Evolutionary conservation across 495 filamentous ascomycete species (phyloP).

Genomic region (Penicillium pulvis): DNA sequence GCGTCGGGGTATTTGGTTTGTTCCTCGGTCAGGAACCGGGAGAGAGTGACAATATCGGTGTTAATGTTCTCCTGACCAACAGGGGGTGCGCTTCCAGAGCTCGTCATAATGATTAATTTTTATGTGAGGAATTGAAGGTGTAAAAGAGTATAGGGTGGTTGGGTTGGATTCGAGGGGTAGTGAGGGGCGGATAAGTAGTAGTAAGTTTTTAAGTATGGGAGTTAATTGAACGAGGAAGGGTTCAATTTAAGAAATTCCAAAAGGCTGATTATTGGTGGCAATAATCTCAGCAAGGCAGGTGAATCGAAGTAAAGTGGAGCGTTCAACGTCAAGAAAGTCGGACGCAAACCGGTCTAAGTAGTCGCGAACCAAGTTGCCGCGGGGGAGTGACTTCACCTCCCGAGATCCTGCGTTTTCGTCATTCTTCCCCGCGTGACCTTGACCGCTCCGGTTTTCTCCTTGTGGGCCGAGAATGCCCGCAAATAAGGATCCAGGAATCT

Average conservation of each 20-base stretch:
- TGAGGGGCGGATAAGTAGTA: neutral
- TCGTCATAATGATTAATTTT: slow-evolving; percentile 34
- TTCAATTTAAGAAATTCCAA: neutral
- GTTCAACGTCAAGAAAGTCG: slow-evolving; percentile 16
- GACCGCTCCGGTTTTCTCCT: slow-evolving; percentile 25
- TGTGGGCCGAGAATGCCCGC: slow-evolving; percentile 1
- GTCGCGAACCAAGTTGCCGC: slow-evolving; percentile 6
- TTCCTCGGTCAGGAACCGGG: slow-evolving; percentile 93
- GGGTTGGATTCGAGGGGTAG: neutral
- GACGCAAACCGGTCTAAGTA: slow-evolving; percentile 26
- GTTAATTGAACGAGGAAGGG: neutral
- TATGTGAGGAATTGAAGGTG: slow-evolving; percentile 1
- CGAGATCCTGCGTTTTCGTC: slow-evolving; percentile 23
- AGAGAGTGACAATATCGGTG: slow-evolving; percentile 93
- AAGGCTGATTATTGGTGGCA: slow-evolving; percentile 5
- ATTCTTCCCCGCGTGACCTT: slow-evolving; percentile 27
- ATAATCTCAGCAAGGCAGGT: neutral
- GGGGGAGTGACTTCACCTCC: slow-evolving; percentile 20
- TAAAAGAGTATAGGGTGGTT: neutral
- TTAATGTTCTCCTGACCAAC: slow-evolving; percentile 78
- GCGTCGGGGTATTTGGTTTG: slow-evolving; percentile 91
- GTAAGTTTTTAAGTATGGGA: neutral
- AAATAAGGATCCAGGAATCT: neutral
- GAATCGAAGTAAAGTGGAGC: neutral
- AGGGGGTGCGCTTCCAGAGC: slow-evolving; percentile 32